Conservation (phyloP, 2,329 filamentous ascomycete genomes). For the Didymella arachidicola region DNA sequence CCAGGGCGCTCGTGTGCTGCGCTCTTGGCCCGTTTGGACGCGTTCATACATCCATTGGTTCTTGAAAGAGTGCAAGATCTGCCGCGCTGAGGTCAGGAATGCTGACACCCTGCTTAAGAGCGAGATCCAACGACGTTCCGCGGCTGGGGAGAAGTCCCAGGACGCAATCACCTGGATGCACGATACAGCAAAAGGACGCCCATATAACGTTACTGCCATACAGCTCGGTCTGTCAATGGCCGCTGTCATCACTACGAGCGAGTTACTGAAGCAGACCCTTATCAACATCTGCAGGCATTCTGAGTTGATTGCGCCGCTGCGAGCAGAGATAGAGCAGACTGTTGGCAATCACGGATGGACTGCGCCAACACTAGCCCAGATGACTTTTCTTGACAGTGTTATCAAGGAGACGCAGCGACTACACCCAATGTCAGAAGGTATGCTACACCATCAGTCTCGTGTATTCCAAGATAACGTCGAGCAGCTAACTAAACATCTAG, state of each 20-base stretch:
- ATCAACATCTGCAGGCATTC: not conserved
- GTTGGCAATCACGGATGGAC: not conserved
- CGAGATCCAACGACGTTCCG: not conserved
- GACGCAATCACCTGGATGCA: slow-evolving; percentile 1
- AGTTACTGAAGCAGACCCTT: not conserved
- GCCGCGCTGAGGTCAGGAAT: not conserved
- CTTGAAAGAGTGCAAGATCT: not conserved
- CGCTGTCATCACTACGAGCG: not conserved
- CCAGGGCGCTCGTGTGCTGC: not conserved
- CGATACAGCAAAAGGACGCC: not conserved
- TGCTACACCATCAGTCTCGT: not conserved
- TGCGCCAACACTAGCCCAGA: not conserved
- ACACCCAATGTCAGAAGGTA: not conserved
- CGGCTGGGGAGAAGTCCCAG: not conserved
- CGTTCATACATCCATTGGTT: not conserved
- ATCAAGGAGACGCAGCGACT: slow-evolving; percentile 1
- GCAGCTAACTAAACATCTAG: not conserved
- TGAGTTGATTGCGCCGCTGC: not conserved
- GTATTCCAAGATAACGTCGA: not conserved
- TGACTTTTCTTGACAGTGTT: not conserved
- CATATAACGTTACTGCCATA: not conserved
- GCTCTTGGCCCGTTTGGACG: not conserved
- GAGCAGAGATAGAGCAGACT: not conserved
- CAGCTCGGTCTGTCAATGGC: slow-evolving; percentile 2
- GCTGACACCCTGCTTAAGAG: not conserved